Base-by-base conservation (phyloP, 495 filamentous ascomycete genomes). In the Talaromyces liani region DNA sequence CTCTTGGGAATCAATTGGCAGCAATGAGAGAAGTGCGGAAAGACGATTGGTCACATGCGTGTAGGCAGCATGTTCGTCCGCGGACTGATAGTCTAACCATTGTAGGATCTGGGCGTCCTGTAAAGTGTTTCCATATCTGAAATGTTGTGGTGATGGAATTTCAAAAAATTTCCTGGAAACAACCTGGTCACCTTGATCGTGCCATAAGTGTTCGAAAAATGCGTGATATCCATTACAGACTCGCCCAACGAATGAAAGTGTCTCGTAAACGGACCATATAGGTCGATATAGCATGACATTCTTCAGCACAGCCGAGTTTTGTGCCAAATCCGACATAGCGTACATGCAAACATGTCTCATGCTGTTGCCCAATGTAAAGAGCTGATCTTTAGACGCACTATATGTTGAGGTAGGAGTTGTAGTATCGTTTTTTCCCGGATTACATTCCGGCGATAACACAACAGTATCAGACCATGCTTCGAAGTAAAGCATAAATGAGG, bases 21-120 rank as follows among this genome's bases (percentile, higher is more conserved):
- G 10, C 6, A 60, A 18, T 31, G 58, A 60, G 14, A 60, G 58
- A 45, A 60, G 58, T 9, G 34, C 24, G 9, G 58, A 60, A 45
- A 60, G 58, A 14, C 58, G 58, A 20, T 16, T 25, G 20, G 58
- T 31, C n/a, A 60, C 31, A 39, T 45, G n/a, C 33, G 36, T 60
- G 14, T 22, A 60, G 6, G 58, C 58, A 8, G 39, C 58, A 22
- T 60, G 24, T 10, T 31, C 31, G 22, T 39, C 31, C 24, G 24
- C n/a, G 4, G 25, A 27, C 12, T 29, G 24, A 34, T 58, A 31
- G 9, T 54, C 49, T 18, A 18, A n/a, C 41, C 41, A 45, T 18
- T 18, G 14, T 16, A 45, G 16, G 3, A 45, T 45, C n/a, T 45
- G 41, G 12, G 41, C 4, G 1, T n/a, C 41, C 41, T 45, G 41